Evolutionary conservation across 2,329 filamentous ascomycete genomes (phyloP), one percentile per base, ranked within the genome.

Genomic region (Colletotrichum sansevieriae): DNA sequence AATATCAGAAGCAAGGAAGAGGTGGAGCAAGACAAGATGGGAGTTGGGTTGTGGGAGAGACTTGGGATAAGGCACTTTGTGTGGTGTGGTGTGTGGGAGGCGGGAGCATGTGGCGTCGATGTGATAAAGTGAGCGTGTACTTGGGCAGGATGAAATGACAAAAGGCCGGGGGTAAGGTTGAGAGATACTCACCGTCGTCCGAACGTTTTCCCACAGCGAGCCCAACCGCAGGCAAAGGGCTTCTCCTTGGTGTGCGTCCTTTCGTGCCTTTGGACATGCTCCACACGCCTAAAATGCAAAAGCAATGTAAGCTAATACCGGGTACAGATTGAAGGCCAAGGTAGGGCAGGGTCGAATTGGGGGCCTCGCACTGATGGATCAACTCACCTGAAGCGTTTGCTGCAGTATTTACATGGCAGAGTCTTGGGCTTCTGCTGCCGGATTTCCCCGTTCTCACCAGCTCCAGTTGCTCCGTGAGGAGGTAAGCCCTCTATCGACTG

Each of bases 241-340:
- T 90, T 90, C 78, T 90, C 88, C 74, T 90, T 90, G 72, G 88
- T 90, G 78, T 90, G 88, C 39, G 87, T 89, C 71, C 87, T 83
- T 77, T 89, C 87, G 76, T 90, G 88, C 75, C 88, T 83, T 77
- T 90, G 87, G 61, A 90, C 86, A 78, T 90, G 88, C 77, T 90
- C 88, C 72, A 90, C 87, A 74, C 88, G 87, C 77, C 87, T 89
- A 78, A 77, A 77, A 72, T 74, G 70, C 76, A 69, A 76, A 76
- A 66, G 72, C 73, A 78, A 77, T 79, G 80, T 83, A 78, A 83
- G 81, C 74, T 76, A 79, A 77, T 78, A 78, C 75, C 73, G 74
- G 73, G 65, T 47, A 60, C 63, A 64, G 60, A 46, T 37, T 18
- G 64, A 70, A 39, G 46, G 68, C 63, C 63, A 63, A 59, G 66